Evolutionary conservation across 2,329 filamentous ascomycete genomes (phyloP), one percentile per base, ranked within the genome.

Genomic region (Fusarium sp.): DNA sequence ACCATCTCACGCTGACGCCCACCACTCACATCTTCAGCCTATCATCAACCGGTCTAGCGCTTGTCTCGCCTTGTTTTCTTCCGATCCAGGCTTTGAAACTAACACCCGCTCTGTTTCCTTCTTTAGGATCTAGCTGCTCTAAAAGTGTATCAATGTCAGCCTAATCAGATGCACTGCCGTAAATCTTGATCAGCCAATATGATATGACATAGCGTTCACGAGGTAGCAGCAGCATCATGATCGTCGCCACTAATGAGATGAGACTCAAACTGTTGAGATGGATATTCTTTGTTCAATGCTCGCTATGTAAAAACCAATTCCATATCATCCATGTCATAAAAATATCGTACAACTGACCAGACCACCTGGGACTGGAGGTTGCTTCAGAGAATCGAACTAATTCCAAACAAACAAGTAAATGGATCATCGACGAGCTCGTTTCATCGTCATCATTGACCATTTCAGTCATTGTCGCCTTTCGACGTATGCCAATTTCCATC

Each of bases 391-490:
- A 73, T 71, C 57, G 60, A 63, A 63, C 46, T 33, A 63, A 63
- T 58, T 58, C 52, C 51, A 63, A 52, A 46, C 47, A 51, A 63
- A 60, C 59, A 69, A 66, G 41, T 57, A 72, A 66, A 71, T 64
- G 62, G 49, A 64, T 73, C 69, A 67, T 70, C 51, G 67, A 72
- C 69, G 70, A 65, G 48, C 67, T 70, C 67, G 40, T 71, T 56
- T 61, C 61, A 54, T 73, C 71, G 69, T 73, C 71, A 73, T 73
- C 63, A 70, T 70, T 69, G 67, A 58, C 69, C 71, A 63, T 72
- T 69, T 58, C 71, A 66, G 65, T 68, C 65, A 54, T 73, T 68
- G 65, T 69, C 61, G 54, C 59, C 69, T 63, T 48, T 40, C 42
- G 57, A 60, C 67, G 54, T 53, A 63, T 69, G 50, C 46, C 69